A percentile compares a stretch with the other conserved stretches of the same genome.
Evolutionary conservation across 2,329 filamentous ascomycete genomes (phyloP).

Genomic region (Colletotrichum phormii): DNA sequence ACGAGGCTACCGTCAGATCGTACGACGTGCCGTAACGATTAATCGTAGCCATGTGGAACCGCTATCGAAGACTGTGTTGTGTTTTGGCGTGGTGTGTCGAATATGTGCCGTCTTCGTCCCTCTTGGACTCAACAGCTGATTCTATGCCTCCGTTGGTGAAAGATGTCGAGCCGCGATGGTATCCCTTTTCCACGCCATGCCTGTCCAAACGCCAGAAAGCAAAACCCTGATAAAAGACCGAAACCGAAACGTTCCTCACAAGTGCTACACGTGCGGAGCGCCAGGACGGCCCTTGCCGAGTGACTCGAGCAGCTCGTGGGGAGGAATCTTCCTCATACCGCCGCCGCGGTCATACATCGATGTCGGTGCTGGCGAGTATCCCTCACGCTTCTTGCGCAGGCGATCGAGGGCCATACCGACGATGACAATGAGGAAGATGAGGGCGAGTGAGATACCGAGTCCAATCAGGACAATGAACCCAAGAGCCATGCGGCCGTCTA

Average conservation of each 20-base stretch:
- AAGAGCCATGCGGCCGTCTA: constrained; percentile 71
- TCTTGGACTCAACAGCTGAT: background rate
- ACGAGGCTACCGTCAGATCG: constrained; percentile 18
- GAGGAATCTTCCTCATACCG: constrained; percentile 70
- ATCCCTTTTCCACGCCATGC: constrained; percentile 37
- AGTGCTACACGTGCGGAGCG: constrained; percentile 61
- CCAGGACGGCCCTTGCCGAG: constrained; percentile 61
- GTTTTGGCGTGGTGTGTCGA: background rate
- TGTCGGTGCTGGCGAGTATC: constrained; percentile 82
- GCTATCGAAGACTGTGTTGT: background rate
- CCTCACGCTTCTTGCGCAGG: constrained; percentile 80
- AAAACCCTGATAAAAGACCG: constrained; percentile 19
- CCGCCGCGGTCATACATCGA: constrained; percentile 70
- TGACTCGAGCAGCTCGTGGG: constrained; percentile 68
- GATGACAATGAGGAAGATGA: constrained; percentile 83
- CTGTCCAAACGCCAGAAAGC: constrained; percentile 52
- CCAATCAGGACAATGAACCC: constrained; percentile 86
- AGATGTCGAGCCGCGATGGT: constrained; percentile 27
- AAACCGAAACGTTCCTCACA: constrained; percentile 25
- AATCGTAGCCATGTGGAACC: background rate
- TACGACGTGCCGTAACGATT: background rate
- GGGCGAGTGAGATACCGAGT: constrained; percentile 79
- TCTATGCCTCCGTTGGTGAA: constrained; percentile 14
- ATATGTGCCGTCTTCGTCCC: constrained; percentile 11
- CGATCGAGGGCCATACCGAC: constrained; percentile 81